phyloP scores from a whole-genome alignment of 1,284 basidiomycete genomes.

The Rhodofomes roseus region DNA sequence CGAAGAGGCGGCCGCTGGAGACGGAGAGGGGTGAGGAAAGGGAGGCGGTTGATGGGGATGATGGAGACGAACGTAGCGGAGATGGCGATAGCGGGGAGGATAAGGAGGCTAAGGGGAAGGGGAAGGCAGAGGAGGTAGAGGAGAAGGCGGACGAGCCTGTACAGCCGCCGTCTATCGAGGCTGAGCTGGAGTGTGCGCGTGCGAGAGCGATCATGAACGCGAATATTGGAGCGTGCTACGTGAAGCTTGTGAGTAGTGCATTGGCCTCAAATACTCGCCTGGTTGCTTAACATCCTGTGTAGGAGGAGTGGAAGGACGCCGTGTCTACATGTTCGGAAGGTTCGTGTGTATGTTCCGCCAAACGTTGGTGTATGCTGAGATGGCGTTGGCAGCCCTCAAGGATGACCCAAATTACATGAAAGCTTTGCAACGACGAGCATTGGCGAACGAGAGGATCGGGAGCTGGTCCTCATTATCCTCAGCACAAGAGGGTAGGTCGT shows the following conservation, averaged over 20 bases:
- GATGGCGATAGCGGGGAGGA: slow-evolving; percentile 8
- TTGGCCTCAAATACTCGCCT: not conserved
- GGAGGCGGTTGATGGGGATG: slow-evolving; percentile 26
- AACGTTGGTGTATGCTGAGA: slow-evolving; percentile 4
- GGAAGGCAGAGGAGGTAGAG: not conserved
- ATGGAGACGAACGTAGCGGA: slow-evolving; percentile 14
- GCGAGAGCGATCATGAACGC: slow-evolving; percentile 67
- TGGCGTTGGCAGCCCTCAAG: slow-evolving; percentile 57
- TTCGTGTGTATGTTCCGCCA: no score
- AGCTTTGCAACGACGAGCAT: slow-evolving; percentile 83
- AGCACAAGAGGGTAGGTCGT: slow-evolving; percentile 74
- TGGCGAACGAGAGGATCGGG: slow-evolving; percentile 76
- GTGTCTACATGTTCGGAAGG: slow-evolving; percentile 77
- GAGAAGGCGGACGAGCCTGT: slow-evolving; percentile 15
- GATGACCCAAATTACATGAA: slow-evolving; percentile 87
- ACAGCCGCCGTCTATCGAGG: slow-evolving; percentile 20
- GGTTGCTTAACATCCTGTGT: not conserved
- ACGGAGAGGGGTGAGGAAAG: slow-evolving; percentile 26
- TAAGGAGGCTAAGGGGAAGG: slow-evolving; percentile 6
- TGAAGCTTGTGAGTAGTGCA: slow-evolving; percentile 58
- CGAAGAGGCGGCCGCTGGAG: slow-evolving; percentile 33
- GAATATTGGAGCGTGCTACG: slow-evolving; percentile 79
- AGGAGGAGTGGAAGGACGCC: slow-evolving; percentile 75
- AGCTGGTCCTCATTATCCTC: slow-evolving; percentile 81
- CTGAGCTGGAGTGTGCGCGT: slow-evolving; percentile 48